Percentiles rank a stretch among this genome's conserved stretches.
phyloP scores from a whole-genome alignment of 2,329 filamentous ascomycete species.

The Ceratocystis cubensis region DNA sequence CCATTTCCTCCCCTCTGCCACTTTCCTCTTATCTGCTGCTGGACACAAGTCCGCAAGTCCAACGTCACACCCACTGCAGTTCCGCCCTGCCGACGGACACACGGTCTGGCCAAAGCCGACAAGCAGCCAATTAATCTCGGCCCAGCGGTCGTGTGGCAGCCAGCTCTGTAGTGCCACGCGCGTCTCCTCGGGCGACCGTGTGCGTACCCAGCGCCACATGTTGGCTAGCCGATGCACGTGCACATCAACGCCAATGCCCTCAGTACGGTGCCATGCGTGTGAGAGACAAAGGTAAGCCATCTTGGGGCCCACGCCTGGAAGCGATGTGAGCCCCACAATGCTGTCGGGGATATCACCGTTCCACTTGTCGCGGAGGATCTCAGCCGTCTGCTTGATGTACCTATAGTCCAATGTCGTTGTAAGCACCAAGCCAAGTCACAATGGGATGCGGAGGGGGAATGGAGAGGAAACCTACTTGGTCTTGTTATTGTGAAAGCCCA shows the following conservation, averaged over 20 bases:
- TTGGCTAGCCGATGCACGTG: conserved; percentile 93
- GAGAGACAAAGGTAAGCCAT: conserved; percentile 86
- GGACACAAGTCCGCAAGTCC: conserved; percentile 65
- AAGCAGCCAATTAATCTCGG: conserved; percentile 80
- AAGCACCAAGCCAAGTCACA: not conserved
- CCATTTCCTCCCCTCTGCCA: conserved; percentile 43
- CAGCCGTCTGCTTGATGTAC: conserved; percentile 60
- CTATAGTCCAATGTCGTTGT: conserved; percentile 25
- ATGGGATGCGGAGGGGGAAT: not conserved
- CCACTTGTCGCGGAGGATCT: conserved; percentile 58
- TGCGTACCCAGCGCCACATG: conserved; percentile 83
- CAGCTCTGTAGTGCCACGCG: conserved; percentile 62
- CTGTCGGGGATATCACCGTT: conserved; percentile 67
- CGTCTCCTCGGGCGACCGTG: conserved; percentile 70
- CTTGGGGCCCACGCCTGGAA: conserved; percentile 85
- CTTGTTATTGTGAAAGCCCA: conserved; percentile 93
- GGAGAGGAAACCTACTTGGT: conserved; percentile 46
- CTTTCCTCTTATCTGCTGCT: conserved; percentile 54
- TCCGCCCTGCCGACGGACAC: conserved; percentile 57
- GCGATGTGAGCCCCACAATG: conserved; percentile 58
- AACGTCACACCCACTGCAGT: conserved; percentile 77
- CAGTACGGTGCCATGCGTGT: conserved; percentile 49
- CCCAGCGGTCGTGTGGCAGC: conserved; percentile 76
- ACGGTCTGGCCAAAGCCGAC: conserved; percentile 82
- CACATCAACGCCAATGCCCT: conserved; percentile 85